Percentiles rank a stretch among this genome's conserved stretches.
These are phyloP conservation scores for Nepenthes mirabilis DNA, from an alignment of 148 eudicot genomes.

Conservation along the genomic window DNA sequence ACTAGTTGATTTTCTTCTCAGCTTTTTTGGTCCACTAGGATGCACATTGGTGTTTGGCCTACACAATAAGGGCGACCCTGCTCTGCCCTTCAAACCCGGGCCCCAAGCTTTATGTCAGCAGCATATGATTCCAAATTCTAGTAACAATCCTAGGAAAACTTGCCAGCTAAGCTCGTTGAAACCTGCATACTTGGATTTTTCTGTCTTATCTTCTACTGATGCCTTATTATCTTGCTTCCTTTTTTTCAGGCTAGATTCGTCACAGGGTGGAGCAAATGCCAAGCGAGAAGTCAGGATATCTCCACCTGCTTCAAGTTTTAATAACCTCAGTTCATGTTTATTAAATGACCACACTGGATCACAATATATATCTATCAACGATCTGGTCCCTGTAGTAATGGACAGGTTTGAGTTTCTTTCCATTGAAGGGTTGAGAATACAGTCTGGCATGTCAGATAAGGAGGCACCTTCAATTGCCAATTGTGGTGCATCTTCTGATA, in stretches of 20 bases:
- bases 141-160: too few relatives aligned
- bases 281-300: constrained; percentile 10
- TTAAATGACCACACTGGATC: constrained; percentile 11
- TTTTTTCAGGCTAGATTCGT: constrained; percentile 34
- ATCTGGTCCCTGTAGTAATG: constrained; percentile 61
- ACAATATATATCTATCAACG: constrained; percentile 44
- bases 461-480: constrained; percentile 46
- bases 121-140: too few relatives aligned
- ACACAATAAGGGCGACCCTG: too few relatives aligned
- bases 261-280: constrained; percentile 18
- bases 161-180: too few relatives aligned
- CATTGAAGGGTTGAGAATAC: constrained; percentile 82
- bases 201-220: background rate
- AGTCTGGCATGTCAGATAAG: constrained; percentile 63
- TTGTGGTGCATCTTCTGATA: background rate
- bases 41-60: too few relatives aligned
- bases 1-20: background rate
- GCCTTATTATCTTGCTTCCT: constrained; percentile 1
- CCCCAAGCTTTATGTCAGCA: too few relatives aligned
- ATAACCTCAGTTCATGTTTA: constrained; percentile 15
- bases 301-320: constrained; percentile 14
- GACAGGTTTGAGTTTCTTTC: constrained; percentile 71
- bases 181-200: too few relatives aligned
- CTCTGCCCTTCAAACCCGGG: too few relatives aligned
- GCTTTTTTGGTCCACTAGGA: too few relatives aligned